Evolutionary conservation across 1,139 yeast species (phyloP), one percentile per base, ranked within the genome.

Genomic region (Candida pseudoviswanathii): DNA sequence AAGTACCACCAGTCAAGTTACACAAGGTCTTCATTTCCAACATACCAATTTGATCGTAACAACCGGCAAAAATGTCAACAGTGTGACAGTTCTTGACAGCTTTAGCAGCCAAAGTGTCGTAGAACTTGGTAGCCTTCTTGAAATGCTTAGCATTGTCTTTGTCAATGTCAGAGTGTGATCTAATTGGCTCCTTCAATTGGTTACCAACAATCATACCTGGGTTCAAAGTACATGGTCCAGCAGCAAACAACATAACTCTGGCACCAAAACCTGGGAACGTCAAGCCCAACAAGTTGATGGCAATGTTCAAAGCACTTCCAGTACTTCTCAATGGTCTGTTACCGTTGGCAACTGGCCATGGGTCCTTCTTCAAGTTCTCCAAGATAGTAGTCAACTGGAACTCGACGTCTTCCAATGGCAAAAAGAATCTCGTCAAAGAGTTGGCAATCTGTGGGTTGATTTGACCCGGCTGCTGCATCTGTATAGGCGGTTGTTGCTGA

Each of bases 21-120:
- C 96, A 81, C 61, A 95, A 75, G 52, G 88, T 80, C 70, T 90
- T 89, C 98, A 94, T 94, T 75, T 94, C 99, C 60, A 88, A 86
- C 81, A 94, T 86, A 67, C 99, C 99, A 57, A 92, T 89, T 77
- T 94, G 99, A 72, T 94, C 99, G 66, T 91, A 92, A 72, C 97
- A 91, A 53, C 99, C 99, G 37, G 96, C 98, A 72, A 91, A 92
- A 47, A 94, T 84, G 70, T 94, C 99, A 48, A 94, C 85, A 25
- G 95, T 83, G 64, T 91, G 97, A 26, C 95, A 89, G 65, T 89
- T 88, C 48, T 82, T 80, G 49, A 79, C 80, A 40, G 73, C 75
- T 58, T 88, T 87, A 49, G 84, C 81, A 37, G 96, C 89, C 46
- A 94, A 68, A 29, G 78, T 76, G 56, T 89, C 96, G 70, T 92